Evolutionary conservation across 2,329 filamentous ascomycete species (phyloP), one percentile per base, ranked within the genome.

Genomic region (Rhynchosporium secalis): DNA sequence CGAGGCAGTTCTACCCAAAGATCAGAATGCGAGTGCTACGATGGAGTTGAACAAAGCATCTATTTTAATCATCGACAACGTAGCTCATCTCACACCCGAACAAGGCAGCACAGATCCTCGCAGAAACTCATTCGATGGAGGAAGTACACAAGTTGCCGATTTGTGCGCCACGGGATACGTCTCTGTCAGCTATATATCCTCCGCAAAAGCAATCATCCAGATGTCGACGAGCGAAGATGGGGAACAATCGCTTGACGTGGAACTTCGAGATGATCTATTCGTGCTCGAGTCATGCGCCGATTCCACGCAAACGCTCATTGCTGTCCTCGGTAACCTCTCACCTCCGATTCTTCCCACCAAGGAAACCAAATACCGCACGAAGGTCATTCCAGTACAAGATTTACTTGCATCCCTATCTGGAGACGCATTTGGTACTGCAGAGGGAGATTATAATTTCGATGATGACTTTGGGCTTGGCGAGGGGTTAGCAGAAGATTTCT

Each of bases 271-370:
- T 71, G 89, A 96, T 67, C 81, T 99, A 1, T 81, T 99, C 58
- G 88, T 99, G 40, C 78, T 99, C 6, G 95, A 99, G 75, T 96
- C 93, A 0, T 99, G 96, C 71, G 95, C 95, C 36, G 95, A 99
- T 76, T 99, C 95, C 1, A 98, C 92, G 0, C 92, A 97, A 74
- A 99, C 95, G 0, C 81, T 99, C 13, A 88, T 96, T 58, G 82
- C 84, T 1, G 83, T 96, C 47, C 78, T 93, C 15, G 91, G 90
- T 70, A 92, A 89, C 0, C 80, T 99, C 4, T 86, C 88, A 43
- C 95, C 94, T 4, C 94, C 95, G 1, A 87, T 86, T 7, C 89
- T 92, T 0, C 92, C 93, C 1, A 94, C 85, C 71, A 91, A 89
- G 65, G 88, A 90, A 68, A 85, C 88, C 67, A 95, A 95, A 72